Percentiles rank a stretch among this genome's conserved stretches.
Conservation (phyloP, 352 stramenopile genomes). For the Phytopythium aichiense region DNA sequence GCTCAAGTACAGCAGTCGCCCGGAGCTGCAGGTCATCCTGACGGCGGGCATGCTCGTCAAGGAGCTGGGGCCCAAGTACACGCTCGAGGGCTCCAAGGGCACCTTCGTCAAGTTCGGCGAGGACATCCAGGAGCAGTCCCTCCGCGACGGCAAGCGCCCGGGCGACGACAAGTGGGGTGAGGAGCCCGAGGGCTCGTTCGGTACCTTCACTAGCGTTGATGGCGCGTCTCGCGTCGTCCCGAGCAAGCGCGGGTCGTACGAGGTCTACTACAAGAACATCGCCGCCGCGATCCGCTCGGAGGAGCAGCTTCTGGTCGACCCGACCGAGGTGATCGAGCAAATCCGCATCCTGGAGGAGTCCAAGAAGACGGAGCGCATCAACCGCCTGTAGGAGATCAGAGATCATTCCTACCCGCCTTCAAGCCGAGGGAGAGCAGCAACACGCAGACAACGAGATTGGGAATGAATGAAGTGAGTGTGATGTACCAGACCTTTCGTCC, state of each 20-base stretch:
- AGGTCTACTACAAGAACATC: slow-evolving; percentile 72
- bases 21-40: slow-evolving; percentile 50
- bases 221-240: slow-evolving; percentile 25
- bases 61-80: slow-evolving; percentile 58
- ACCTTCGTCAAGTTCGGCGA: slow-evolving; percentile 59
- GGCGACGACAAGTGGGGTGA: slow-evolving; percentile 46
- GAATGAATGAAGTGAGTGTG: no score
- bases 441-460: no score
- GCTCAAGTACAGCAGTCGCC: slow-evolving; percentile 48
- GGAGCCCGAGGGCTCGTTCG: slow-evolving; percentile 41
- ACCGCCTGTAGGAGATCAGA: slow-evolving; percentile 23
- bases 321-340: slow-evolving; percentile 44
- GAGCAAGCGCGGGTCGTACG: slow-evolving; percentile 47
- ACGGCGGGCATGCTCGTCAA: slow-evolving; percentile 66
- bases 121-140: slow-evolving; percentile 56
- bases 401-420: background rate
- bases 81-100: slow-evolving; percentile 50
- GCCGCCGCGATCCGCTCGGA: slow-evolving; percentile 51
- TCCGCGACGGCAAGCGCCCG: slow-evolving; percentile 49
- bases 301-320: slow-evolving; percentile 45
- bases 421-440: no score
- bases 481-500: no score
- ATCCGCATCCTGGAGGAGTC: slow-evolving; percentile 74
- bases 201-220: slow-evolving; percentile 28
- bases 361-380: slow-evolving; percentile 50